A percentile compares a stretch with the other conserved stretches of the same genome.
Conservation (phyloP, 2,329 filamentous ascomycete genomes). For the Diaporthe citri region DNA sequence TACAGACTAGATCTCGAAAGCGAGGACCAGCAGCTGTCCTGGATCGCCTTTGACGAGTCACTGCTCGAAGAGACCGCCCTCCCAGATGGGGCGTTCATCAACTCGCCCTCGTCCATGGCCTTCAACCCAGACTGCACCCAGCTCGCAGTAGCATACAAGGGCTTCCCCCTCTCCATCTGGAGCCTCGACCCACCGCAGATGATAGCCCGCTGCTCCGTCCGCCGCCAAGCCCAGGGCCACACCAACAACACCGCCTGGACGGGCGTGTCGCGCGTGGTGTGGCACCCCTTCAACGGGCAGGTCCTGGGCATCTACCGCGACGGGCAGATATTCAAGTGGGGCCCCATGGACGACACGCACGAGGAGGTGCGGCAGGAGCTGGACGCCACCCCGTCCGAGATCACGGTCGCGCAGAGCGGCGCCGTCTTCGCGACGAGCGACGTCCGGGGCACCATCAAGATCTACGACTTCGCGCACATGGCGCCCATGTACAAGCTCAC, state of each 20-base stretch:
- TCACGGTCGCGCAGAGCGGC: slow-evolving; percentile 39
- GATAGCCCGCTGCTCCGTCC: slow-evolving; percentile 41
- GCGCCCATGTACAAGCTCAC: slow-evolving; percentile 42
- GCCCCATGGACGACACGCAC: slow-evolving; percentile 41
- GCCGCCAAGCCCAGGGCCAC: slow-evolving; percentile 25
- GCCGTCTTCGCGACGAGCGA: slow-evolving; percentile 42
- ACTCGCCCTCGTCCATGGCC: slow-evolving; percentile 25
- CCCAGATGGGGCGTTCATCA: slow-evolving; percentile 26
- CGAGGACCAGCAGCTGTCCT: not conserved
- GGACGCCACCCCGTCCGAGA: slow-evolving; percentile 26
- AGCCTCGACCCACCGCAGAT: slow-evolving; percentile 42
- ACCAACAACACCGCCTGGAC: not conserved
- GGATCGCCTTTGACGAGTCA: not conserved
- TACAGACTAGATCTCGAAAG: slow-evolving; percentile 4
- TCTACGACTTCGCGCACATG: slow-evolving; percentile 43
- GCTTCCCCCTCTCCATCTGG: slow-evolving; percentile 31
- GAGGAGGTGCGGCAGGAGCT: slow-evolving; percentile 41
- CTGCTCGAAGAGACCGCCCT: slow-evolving; percentile 23
- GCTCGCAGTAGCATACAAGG: slow-evolving; percentile 29
- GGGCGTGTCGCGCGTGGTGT: slow-evolving; percentile 39
- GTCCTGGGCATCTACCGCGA: slow-evolving; percentile 43
- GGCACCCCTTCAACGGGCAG: slow-evolving; percentile 43
- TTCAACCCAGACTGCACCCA: slow-evolving; percentile 34
- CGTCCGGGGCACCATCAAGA: slow-evolving; percentile 40
- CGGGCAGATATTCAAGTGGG: slow-evolving; percentile 46